Base-by-base conservation (phyloP, 2,329 filamentous ascomycete species). In the Aspergillus hiratsukae region DNA sequence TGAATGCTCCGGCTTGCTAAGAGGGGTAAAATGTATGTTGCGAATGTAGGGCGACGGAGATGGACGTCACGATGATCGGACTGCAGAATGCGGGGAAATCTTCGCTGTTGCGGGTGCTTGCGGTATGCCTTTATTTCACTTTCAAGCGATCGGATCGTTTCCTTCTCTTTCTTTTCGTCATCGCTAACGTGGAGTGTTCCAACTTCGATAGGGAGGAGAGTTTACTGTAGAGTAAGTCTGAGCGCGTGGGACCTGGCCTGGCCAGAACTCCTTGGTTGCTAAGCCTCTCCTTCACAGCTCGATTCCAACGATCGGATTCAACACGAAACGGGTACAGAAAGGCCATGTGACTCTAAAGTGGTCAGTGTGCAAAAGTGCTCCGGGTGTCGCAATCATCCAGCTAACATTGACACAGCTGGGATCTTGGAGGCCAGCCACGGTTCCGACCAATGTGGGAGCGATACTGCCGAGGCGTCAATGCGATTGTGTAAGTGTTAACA, bases 401-500 rank as follows among this genome's bases (percentile, higher is more conserved):
- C 62, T 67, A 57, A 66, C 56, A 14, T 23, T 46, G 23, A 37
- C 52, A 23, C 72, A 87, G 85, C 77, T 99, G 94, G 94, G 94
- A 99, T 79, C 86, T 99, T 62, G 94, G 94, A 66, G 94, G 94
- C 53, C 94, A 99, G 78, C 93, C 94, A 66, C 86, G 93, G 64
- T 99, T 97, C 79, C 89, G 94, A 70, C 90, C 90, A 66, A 99
- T 99, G 94, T 99, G 94, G 94, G 94, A 99, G 81, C 84, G 94
- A 70, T 99, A 99, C 76, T 97, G 94, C 77, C 90, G 92, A 62
- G 94, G 91, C 52, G 94, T 97, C 65, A 96, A 96, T 77, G 93
- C 93, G 66, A 97, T 99, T 66, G 90, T 99, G 83, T 87, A 81
- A 74, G 81, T 60, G 51, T 49, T 52, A 45, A 37, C 37, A 11